A percentile compares a stretch with the other conserved stretches of the same genome.
Evolutionary conservation across 805 yeast species (phyloP).

Genomic region (Starmerella potacharoeniae): DNA sequence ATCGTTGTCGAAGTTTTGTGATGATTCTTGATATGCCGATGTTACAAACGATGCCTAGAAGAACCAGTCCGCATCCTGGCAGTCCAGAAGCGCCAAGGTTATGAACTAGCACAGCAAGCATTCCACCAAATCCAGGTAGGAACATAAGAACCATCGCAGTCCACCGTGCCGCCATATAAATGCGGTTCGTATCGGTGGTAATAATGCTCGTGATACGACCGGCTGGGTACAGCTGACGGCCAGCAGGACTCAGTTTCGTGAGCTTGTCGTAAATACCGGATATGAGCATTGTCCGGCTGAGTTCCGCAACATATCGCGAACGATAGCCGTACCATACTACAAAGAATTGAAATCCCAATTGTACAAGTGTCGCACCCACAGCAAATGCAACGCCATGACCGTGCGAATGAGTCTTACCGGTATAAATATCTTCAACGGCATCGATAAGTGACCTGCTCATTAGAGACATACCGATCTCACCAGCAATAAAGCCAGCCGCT

Average conservation of each 20-base stretch:
- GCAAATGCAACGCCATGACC: constrained; percentile 68
- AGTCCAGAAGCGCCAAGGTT: constrained; percentile 65
- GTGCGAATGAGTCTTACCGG: constrained; percentile 7
- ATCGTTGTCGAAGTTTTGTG: constrained; percentile 44
- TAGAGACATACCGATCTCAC: constrained; percentile 22
- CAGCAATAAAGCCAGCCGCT: constrained; percentile 14
- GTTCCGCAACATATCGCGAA: constrained; percentile 55
- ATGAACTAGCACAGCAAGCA: constrained; percentile 51
- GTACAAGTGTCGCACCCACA: constrained; percentile 52
- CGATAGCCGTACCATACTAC: constrained; percentile 55
- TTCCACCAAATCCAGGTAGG: constrained; percentile 28
- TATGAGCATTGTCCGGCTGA: constrained; percentile 57
- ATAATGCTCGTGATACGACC: constrained; percentile 66
- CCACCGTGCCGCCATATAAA: constrained; percentile 41
- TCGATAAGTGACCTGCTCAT: constrained; percentile 20
- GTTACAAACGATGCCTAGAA: constrained; percentile 32
- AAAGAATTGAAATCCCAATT: constrained; percentile 37
- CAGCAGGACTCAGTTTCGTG: constrained; percentile 44
- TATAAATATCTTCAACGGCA: constrained; percentile 16
- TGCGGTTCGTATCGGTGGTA: constrained; percentile 70
- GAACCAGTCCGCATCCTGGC: constrained; percentile 50
- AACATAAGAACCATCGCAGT: constrained; percentile 18
- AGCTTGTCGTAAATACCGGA: constrained; percentile 62
- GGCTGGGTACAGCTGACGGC: constrained; percentile 50
- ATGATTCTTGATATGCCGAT: constrained; percentile 41